These are phyloP conservation scores for Calonectria leucothoes DNA, from an alignment of 2,329 filamentous ascomycete species.

Conservation along the genomic window DNA sequence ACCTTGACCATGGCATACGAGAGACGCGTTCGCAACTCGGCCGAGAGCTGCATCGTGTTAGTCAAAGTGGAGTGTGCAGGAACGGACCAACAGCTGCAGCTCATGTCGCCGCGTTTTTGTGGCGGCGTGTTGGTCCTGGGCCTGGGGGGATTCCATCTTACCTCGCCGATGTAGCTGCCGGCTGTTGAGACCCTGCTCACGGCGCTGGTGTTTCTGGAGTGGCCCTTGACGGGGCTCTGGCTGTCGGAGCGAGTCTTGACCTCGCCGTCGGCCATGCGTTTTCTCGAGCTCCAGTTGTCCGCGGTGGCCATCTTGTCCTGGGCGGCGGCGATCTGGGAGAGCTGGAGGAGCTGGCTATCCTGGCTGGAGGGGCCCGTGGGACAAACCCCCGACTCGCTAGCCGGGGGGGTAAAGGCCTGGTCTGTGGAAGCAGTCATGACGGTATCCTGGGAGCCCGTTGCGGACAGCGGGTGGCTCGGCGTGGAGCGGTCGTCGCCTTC, in stretches of 20 bases:
- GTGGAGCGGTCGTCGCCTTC: constrained; percentile 41
- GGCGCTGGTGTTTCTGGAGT: constrained; percentile 79
- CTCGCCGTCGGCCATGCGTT: constrained; percentile 81
- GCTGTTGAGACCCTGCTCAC: constrained; percentile 70
- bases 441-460: constrained; percentile 39
- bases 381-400: constrained; percentile 37
- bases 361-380: constrained; percentile 53
- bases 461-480: constrained; percentile 39
- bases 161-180: constrained; percentile 81
- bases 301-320: constrained; percentile 61
- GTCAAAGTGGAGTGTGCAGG: constrained; percentile 5
- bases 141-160: constrained; percentile 54
- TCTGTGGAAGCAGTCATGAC: constrained; percentile 39
- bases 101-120: neutral
- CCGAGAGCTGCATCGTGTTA: constrained; percentile 69
- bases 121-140: neutral
- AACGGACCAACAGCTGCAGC: neutral
- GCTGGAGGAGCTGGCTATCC: constrained; percentile 66
- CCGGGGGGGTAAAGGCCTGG: constrained; percentile 39
- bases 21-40: constrained; percentile 83
- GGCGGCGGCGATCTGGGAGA: constrained; percentile 68
- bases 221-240: constrained; percentile 64
- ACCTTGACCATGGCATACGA: constrained; percentile 96
- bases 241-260: constrained; percentile 67
- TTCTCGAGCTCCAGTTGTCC: constrained; percentile 60